A percentile compares a stretch with the other conserved stretches of the same genome.
phyloP scores from a whole-genome alignment of 495 filamentous ascomycete species.

The Aspergillus leporis region DNA sequence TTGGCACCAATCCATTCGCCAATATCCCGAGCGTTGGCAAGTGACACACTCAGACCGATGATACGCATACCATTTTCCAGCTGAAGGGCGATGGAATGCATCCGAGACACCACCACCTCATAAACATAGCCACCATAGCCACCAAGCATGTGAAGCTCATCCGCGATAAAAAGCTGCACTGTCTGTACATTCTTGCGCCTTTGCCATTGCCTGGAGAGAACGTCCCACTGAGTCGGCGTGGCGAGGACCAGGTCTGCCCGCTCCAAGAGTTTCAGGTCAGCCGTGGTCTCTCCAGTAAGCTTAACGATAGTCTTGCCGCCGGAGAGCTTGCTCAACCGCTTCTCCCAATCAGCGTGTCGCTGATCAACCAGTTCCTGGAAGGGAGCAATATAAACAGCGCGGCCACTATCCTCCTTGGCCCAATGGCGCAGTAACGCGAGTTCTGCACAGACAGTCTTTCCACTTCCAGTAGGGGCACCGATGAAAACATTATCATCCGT shows the following conservation, averaged over 20 bases:
- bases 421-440: constrained; percentile 89
- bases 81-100: constrained; percentile 94
- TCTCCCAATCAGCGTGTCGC: constrained; percentile 78
- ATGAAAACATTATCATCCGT: constrained; percentile 92
- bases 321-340: constrained; percentile 66
- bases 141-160: constrained; percentile 96
- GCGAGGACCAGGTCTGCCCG: constrained; percentile 89
- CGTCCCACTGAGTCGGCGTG: constrained; percentile 93
- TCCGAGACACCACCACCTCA: constrained; percentile 92
- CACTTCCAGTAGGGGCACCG: constrained; percentile 85
- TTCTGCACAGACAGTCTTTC: constrained; percentile 96
- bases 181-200: constrained; percentile 90
- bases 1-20: constrained; percentile 99
- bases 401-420: constrained; percentile 65
- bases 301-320: constrained; percentile 93
- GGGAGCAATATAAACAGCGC: constrained; percentile 92
- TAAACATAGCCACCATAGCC: constrained; percentile 88
- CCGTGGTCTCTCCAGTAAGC: constrained; percentile 88
- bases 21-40: constrained; percentile 88
- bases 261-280: constrained; percentile 87
- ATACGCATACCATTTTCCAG: constrained; percentile 83
- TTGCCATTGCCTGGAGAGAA: constrained; percentile 94
- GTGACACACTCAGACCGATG: constrained; percentile 85
- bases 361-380: constrained; percentile 92
- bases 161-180: constrained; percentile 89